Conservation (phyloP, 768 basidiomycete genomes). For the Lactifluus pinguis region DNA sequence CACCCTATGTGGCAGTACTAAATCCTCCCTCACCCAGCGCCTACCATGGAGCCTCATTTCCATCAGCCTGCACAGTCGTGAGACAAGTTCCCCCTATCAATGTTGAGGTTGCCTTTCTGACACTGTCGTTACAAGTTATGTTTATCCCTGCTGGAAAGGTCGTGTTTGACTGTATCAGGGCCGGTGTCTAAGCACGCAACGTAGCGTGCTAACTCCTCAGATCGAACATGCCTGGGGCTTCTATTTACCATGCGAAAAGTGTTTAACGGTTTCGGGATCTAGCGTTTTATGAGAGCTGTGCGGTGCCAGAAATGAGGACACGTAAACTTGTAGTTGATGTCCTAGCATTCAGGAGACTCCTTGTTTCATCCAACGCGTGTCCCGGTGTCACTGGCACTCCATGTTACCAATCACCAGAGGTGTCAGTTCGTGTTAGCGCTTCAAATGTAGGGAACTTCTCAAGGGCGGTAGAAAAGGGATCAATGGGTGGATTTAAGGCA, state of each 20-base stretch:
- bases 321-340: not conserved
- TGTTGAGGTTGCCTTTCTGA: not conserved
- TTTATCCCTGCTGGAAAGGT: not conserved
- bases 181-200: not conserved
- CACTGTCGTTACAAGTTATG: not conserved
- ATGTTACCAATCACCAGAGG: too few species aligned
- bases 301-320: not conserved
- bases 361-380: not conserved
- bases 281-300: not conserved
- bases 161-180: conserved; percentile 5
- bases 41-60: too few species aligned
- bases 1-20: not conserved
- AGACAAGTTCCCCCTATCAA: not conserved
- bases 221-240: not conserved
- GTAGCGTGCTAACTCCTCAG: not conserved
- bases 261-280: not conserved
- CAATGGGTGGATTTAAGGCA: too few species aligned
- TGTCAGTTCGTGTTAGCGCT: too few species aligned
- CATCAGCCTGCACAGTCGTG: not conserved
- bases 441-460: too few species aligned
- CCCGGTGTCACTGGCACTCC: not conserved
- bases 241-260: not conserved
- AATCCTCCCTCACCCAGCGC: not conserved
- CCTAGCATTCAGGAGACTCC: too few species aligned
- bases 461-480: too few species aligned